phyloP scores from a whole-genome alignment of 176 grass and related monocot genomes.

The Eragrostis nindensis region DNA sequence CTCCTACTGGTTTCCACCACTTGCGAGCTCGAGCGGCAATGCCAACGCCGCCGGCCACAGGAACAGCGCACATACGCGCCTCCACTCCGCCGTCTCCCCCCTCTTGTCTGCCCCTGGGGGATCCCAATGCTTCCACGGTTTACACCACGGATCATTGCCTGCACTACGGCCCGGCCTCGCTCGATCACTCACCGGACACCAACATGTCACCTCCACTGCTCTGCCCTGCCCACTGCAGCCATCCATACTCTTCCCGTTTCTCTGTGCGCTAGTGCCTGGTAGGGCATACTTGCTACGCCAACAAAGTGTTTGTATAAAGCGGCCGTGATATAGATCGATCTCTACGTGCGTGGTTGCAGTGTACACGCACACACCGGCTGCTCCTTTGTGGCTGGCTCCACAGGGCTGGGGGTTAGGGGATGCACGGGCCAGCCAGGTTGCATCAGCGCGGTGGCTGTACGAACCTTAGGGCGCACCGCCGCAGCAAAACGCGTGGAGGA shows the following conservation, averaged over 20 bases:
- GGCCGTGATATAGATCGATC: background rate
- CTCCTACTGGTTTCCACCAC: background rate
- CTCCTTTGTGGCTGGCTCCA: too few relatives aligned
- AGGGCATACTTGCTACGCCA: constrained; percentile 32
- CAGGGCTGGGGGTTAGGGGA: constrained; percentile 25
- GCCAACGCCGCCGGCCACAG: constrained; percentile 40
- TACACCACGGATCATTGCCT: constrained; percentile 52
- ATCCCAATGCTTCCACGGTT: constrained; percentile 43
- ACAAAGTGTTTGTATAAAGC: constrained; percentile 7
- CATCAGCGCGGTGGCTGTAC: constrained; percentile 45
- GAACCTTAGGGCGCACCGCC: constrained; percentile 42
- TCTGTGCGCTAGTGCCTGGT: constrained; percentile 41
- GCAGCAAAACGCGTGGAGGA: constrained; percentile 41
- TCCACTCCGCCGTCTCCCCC: constrained; percentile 53
- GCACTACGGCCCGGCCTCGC: constrained; percentile 46
- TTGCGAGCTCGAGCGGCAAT: constrained; percentile 25
- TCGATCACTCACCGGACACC: constrained; percentile 39
- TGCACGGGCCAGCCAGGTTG: constrained; percentile 40
- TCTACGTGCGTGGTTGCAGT: background rate
- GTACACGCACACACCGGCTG: background rate
- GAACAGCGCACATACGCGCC: background rate
- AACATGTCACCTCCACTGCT: constrained; percentile 52
- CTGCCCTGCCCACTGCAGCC: background rate
- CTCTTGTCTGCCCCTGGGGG: constrained; percentile 57
- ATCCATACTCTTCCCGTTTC: constrained; percentile 20